Evolutionary conservation across 306 rosid genomes (phyloP).

Genomic region (Canavalia gladiata): DNA sequence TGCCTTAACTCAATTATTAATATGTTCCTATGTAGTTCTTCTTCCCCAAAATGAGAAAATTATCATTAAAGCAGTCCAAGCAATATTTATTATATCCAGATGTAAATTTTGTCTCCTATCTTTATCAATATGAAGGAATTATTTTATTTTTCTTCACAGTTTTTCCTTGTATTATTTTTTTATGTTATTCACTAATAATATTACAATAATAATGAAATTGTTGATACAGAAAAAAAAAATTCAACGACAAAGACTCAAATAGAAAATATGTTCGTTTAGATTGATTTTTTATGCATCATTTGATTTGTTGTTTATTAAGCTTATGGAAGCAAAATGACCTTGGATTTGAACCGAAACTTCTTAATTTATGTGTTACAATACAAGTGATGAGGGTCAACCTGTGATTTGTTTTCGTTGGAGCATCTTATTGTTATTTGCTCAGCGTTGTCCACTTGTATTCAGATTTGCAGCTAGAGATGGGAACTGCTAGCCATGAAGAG

Average conservation of each 20-base stretch:
- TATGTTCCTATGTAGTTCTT: too few species aligned
- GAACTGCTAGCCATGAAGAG: neutral
- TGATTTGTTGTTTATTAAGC: constrained; percentile 18
- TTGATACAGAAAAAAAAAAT: too few species aligned
- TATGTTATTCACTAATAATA: too few species aligned
- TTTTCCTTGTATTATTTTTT: too few species aligned
- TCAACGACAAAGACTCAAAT: neutral
- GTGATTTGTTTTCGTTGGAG: neutral
- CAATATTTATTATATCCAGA: too few species aligned
- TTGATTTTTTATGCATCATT: neutral
- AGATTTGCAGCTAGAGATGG: neutral
- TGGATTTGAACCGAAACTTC: neutral
- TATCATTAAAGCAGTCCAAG: too few species aligned
- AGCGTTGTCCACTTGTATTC: neutral
- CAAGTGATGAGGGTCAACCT: constrained; percentile 3
- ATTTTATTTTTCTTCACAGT: too few species aligned
- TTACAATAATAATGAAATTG: too few species aligned
- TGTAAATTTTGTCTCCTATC: too few species aligned
- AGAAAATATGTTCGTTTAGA: neutral
- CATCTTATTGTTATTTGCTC: neutral
- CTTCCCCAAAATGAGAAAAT: too few species aligned
- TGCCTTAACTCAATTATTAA: too few species aligned
- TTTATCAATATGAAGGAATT: too few species aligned
- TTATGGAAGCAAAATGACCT: constrained; percentile 16
- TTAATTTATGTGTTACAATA: neutral